phyloP scores from a whole-genome alignment of 345 rosid species.

The Draba incana region DNA sequence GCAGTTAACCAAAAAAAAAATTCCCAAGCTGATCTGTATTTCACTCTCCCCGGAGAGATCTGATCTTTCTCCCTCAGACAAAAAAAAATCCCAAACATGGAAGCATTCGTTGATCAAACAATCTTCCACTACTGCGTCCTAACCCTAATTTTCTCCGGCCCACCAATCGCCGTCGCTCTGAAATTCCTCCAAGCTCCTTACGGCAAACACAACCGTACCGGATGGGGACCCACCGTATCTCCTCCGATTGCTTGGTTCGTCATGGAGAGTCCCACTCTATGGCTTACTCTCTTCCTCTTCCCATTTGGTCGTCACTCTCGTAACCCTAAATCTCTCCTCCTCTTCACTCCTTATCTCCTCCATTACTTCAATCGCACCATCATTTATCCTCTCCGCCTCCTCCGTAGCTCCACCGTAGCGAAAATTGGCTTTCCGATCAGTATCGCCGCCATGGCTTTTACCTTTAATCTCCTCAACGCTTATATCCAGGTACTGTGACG shows the following conservation, averaged over 20 bases:
- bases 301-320: slow-evolving; percentile 62
- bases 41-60: neutral
- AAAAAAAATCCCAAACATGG: slow-evolving; percentile 11
- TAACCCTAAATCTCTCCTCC: slow-evolving; percentile 60
- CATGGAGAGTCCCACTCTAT: slow-evolving; percentile 88
- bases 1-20: no score
- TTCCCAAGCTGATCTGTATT: no score
- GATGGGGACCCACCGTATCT: slow-evolving; percentile 87
- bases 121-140: slow-evolving; percentile 59
- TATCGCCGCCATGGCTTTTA: slow-evolving; percentile 68
- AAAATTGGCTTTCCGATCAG: slow-evolving; percentile 50
- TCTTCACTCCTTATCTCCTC: slow-evolving; percentile 67
- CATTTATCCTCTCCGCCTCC: slow-evolving; percentile 79
- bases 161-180: slow-evolving; percentile 67
- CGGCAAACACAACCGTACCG: slow-evolving; percentile 87
- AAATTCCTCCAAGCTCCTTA: slow-evolving; percentile 83
- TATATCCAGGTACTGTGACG: slow-evolving; percentile 53
- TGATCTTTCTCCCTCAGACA: neutral
- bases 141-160: slow-evolving; percentile 58
- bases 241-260: slow-evolving; percentile 87
- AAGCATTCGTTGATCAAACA: slow-evolving; percentile 48
- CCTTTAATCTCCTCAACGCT: slow-evolving; percentile 66
- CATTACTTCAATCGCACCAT: slow-evolving; percentile 83
- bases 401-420: slow-evolving; percentile 2
- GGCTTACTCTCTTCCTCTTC: slow-evolving; percentile 73